Evolutionary conservation across 139 green algal species (phyloP).

Genomic region (Ulvella scutata): DNA sequence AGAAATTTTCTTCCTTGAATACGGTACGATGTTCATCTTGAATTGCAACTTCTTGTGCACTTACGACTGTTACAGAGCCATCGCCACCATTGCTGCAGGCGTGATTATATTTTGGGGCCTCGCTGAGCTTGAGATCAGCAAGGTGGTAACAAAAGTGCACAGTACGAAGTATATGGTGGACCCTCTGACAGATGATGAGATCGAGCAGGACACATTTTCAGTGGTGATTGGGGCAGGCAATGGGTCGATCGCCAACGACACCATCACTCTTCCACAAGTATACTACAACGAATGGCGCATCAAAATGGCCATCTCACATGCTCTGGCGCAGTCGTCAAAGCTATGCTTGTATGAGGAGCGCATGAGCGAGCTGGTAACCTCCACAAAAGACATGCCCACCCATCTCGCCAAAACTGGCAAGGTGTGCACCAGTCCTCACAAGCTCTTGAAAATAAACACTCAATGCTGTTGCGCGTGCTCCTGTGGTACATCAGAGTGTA

Average conservation of each 20-base stretch:
- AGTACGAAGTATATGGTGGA: neutral
- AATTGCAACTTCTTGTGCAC: too few species aligned
- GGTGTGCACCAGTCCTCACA: conserved; percentile 10
- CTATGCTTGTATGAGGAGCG: conserved; percentile 64
- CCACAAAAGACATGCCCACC: conserved; percentile 38
- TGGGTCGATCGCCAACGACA: neutral
- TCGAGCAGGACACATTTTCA: neutral
- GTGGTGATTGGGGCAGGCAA: neutral
- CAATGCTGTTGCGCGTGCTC: too few species aligned
- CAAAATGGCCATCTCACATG: conserved; percentile 16
- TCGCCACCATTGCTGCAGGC: too few species aligned
- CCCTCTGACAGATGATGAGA: neutral
- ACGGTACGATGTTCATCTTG: too few species aligned
- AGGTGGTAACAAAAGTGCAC: neutral
- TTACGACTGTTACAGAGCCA: too few species aligned
- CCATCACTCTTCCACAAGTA: neutral
- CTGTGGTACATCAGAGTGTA: too few species aligned
- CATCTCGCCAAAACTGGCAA: conserved; percentile 47
- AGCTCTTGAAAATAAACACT: too few species aligned
- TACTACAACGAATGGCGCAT: neutral
- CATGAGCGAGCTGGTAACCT: conserved; percentile 40
- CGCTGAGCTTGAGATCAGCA: neutral
- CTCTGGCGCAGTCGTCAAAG: conserved; percentile 52
- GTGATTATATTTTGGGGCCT: neutral
- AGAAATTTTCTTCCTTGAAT: neutral